Evolutionary conservation across 2,329 filamentous ascomycete species (phyloP).

Genomic region (Cladosporium halotolerans): DNA sequence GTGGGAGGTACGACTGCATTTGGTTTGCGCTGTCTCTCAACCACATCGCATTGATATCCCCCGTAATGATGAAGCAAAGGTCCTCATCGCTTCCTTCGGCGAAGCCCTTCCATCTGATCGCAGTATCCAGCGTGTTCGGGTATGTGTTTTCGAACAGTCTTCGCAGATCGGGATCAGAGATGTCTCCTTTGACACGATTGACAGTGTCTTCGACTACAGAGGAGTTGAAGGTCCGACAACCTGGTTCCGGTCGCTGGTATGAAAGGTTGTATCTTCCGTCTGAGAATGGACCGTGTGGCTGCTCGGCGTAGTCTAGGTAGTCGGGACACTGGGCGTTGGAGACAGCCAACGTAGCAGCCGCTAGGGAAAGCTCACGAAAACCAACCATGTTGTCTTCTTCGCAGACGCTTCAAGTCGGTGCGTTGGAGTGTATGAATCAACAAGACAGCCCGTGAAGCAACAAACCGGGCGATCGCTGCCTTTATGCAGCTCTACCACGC

Average conservation of each 20-base stretch:
- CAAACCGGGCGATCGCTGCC: neutral
- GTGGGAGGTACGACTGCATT: constrained; percentile 61
- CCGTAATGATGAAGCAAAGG: constrained; percentile 54
- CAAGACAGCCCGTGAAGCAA: neutral
- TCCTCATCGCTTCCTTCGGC: constrained; percentile 56
- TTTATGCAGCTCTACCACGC: neutral
- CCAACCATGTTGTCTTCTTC: neutral
- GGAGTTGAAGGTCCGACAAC: constrained; percentile 44
- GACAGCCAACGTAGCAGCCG: neutral
- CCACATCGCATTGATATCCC: constrained; percentile 51
- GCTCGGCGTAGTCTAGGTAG: constrained; percentile 37
- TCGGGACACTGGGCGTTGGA: constrained; percentile 33
- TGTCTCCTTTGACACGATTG: constrained; percentile 25
- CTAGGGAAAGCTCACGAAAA: neutral
- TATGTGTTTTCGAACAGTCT: constrained; percentile 67
- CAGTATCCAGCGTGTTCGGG: constrained; percentile 70
- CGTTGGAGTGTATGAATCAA: no score
- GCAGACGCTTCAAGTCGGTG: no score
- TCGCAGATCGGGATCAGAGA: constrained; percentile 55
- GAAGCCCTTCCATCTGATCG: constrained; percentile 61
- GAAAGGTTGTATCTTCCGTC: constrained; percentile 40
- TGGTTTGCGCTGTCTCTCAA: constrained; percentile 57
- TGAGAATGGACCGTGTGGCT: constrained; percentile 39
- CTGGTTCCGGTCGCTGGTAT: constrained; percentile 38
- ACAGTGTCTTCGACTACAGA: constrained; percentile 37